Evolutionary conservation across 805 yeast genomes (phyloP).

Genomic region (Saturnispora saitoi): DNA sequence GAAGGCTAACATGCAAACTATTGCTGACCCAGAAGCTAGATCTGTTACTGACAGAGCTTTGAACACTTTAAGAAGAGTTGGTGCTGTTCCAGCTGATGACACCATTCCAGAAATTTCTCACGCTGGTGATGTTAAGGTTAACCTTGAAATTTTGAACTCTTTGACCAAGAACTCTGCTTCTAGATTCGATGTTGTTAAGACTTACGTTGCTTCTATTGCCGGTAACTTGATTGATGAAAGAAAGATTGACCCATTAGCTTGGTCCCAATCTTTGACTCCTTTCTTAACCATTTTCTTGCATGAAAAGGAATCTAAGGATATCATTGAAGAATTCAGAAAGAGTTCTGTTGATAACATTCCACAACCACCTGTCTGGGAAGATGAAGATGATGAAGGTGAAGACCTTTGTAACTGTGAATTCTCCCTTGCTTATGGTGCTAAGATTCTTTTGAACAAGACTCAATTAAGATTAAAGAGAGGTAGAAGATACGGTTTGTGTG

Average conservation of each 20-base stretch:
- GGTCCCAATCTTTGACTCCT: constrained; percentile 85
- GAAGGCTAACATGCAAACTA: constrained; percentile 86
- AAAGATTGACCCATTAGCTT: constrained; percentile 81
- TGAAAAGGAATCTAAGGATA: constrained; percentile 81
- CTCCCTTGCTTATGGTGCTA: constrained; percentile 99
- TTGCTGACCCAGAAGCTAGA: constrained; percentile 99
- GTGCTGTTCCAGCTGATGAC: constrained; percentile 89
- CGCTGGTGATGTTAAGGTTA: constrained; percentile 94
- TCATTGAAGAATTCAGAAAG: constrained; percentile 92
- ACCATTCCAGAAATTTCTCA: constrained; percentile 93
- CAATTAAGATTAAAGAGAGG: constrained; percentile 98
- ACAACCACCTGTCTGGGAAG: constrained; percentile 79
- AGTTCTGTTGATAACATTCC: constrained; percentile 98
- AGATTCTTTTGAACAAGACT: constrained; percentile 98
- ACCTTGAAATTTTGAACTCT: constrained; percentile 70
- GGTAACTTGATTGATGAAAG: constrained; percentile 99
- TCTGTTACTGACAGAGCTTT: constrained; percentile 95
- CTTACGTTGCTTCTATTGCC: constrained; percentile 90
- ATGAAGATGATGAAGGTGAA: constrained; percentile 98
- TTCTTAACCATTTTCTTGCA: constrained; percentile 94
- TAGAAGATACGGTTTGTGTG: constrained; percentile 99
- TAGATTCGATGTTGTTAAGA: constrained; percentile 72
- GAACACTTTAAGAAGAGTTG: constrained; percentile 97
- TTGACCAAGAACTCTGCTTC: constrained; percentile 60
- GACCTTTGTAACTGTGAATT: constrained; percentile 99